Percentiles rank a stretch among this genome's conserved stretches.
phyloP scores from a whole-genome alignment of 805 yeast genomes.

The Metschnikowia peoriensis region DNA sequence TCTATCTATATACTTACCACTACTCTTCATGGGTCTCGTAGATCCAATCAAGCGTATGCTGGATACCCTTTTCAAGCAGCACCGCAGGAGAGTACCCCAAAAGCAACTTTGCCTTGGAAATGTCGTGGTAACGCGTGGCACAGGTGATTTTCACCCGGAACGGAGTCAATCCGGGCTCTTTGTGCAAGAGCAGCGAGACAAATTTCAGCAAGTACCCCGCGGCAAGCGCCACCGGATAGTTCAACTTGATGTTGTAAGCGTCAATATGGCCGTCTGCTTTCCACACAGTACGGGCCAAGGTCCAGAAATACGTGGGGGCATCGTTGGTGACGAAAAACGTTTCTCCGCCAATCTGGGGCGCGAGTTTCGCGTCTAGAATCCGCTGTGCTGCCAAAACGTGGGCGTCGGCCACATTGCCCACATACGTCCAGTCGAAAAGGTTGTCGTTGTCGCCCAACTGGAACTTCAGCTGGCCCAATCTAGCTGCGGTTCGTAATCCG shows the following conservation, averaged over 20 bases:
- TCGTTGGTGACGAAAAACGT: constrained; percentile 90
- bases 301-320: constrained; percentile 95
- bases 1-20: too few species aligned
- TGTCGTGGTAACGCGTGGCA: constrained; percentile 91
- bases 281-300: constrained; percentile 95
- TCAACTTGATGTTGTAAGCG: constrained; percentile 62
- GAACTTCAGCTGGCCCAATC: constrained; percentile 81
- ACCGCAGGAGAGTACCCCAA: constrained; percentile 82
- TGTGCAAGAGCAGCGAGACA: constrained; percentile 65
- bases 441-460: constrained; percentile 95
- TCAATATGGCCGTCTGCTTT: constrained; percentile 90
- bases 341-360: constrained; percentile 69
- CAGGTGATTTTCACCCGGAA: constrained; percentile 91
- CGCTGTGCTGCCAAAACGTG: constrained; percentile 90
- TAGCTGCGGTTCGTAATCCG: constrained; percentile 79
- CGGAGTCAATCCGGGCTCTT: constrained; percentile 93
- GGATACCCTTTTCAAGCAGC: constrained; percentile 75
- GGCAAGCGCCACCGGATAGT: constrained; percentile 71
- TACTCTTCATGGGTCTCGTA: constrained; percentile 50
- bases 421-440: constrained; percentile 94
- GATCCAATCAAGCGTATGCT: constrained; percentile 82
- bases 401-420: constrained; percentile 97
- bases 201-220: constrained; percentile 81
- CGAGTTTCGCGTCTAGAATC: constrained; percentile 48
- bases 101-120: constrained; percentile 74